Evolutionary conservation across 1,284 basidiomycete genomes (phyloP).

Genomic region (Ganoderma sinense): DNA sequence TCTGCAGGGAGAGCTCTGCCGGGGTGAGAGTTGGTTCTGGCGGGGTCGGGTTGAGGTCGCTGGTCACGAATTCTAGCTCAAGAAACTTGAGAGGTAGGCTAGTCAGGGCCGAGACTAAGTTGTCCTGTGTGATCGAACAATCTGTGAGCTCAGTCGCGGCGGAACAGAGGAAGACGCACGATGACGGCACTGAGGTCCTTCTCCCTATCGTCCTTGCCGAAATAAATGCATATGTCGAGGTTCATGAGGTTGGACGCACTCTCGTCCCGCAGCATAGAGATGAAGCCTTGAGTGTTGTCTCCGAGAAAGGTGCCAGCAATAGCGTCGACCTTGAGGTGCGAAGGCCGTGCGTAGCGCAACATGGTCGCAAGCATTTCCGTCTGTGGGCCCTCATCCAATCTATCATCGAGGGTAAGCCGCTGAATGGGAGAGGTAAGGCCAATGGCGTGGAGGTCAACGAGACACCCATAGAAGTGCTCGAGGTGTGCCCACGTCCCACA

Average conservation of each 20-base stretch:
- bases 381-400: not conserved
- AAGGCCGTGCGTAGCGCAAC: not conserved
- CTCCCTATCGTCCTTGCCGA: not conserved
- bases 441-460: not conserved
- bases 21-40: not conserved
- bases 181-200: not conserved
- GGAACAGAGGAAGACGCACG: not conserved
- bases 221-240: not conserved
- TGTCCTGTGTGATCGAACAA: not conserved
- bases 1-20: not conserved
- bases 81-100: not conserved
- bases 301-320: not conserved
- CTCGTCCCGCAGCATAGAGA: not conserved
- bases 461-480: not conserved
- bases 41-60: not conserved
- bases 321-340: not conserved
- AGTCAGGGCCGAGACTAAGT: not conserved
- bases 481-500: not conserved
- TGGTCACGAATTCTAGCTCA: not conserved
- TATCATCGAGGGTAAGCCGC: not conserved
- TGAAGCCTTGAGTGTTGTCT: not conserved
- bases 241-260: not conserved
- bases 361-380: not conserved
- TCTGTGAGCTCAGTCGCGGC: not conserved
- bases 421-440: not conserved